A percentile compares a stretch with the other conserved stretches of the same genome.
These are phyloP conservation scores for Neoboletus magnificus DNA, from an alignment of 768 basidiomycete genomes.

Conservation along the genomic window DNA sequence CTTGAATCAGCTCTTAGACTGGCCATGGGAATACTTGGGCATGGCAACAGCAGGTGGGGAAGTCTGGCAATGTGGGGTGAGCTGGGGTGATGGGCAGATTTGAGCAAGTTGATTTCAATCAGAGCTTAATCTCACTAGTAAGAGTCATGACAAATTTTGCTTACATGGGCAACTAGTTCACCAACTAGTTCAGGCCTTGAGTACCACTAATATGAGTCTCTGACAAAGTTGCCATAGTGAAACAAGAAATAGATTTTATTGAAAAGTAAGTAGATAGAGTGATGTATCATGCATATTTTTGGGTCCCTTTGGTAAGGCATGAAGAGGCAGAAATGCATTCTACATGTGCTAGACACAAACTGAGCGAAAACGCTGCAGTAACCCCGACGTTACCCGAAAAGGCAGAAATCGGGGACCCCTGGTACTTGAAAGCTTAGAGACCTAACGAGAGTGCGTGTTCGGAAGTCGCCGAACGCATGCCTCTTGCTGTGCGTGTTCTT, in stretches of 20 bases:
- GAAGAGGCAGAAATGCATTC: too few species aligned
- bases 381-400: too few species aligned
- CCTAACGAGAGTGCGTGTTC: too few species aligned
- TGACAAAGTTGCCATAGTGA: background rate
- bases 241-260: background rate
- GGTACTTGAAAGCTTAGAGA: too few species aligned
- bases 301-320: too few species aligned
- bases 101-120: background rate
- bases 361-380: too few species aligned
- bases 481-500: too few species aligned
- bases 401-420: too few species aligned
- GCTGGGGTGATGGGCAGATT: background rate
- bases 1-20: background rate
- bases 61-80: background rate
- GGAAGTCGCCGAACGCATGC: too few species aligned
- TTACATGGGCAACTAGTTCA: background rate
- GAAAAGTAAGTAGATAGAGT: background rate
- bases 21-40: background rate
- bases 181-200: background rate
- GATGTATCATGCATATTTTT: too few species aligned
- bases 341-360: too few species aligned
- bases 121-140: background rate
- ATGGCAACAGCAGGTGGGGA: background rate
- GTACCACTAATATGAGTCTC: too few species aligned
- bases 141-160: background rate